Base-by-base conservation (phyloP, 2,329 filamentous ascomycete genomes). In the Colletotrichum graminicola region DNA sequence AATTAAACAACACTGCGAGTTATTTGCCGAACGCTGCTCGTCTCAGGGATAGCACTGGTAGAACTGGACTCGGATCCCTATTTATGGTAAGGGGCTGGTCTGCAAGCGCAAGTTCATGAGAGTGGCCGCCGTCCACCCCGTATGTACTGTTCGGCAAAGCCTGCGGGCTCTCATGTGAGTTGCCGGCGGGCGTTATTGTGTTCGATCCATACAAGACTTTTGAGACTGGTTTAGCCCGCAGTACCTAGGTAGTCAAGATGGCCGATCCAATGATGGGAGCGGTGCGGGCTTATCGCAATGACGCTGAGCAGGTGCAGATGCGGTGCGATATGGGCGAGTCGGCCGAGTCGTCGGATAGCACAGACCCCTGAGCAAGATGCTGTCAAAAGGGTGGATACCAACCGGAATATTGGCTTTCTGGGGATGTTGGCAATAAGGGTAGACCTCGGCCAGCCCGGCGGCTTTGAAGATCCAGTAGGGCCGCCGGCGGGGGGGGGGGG, bases 391-490 rank as follows among this genome's bases (percentile, higher is more conserved):
- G 43, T 47, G 43, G 59, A 34, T 51, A 64, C 63, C 34, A 47
- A 21, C 45, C 41, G 54, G 26, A 45, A 26, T 12, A 65, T 61
- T 71, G 59, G 59, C 65, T 64, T 56, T 59, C 51, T 41, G 67
- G 52, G 49, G 26, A 56, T 45, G 60, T 59, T 64, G 54, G 21
- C 52, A 51, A 57, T 51, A 43, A 43, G 54, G 26, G 34, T 41
- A 66, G 67, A 52, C 51, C 68, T 68, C 69, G 69, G 69, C 51
- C 65, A 64, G 69, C 64, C 65, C 65, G 65, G 69, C 59, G 69
- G 69, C 69, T 63, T 47, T 55, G 45, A 54, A 39, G 65, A 34
- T 36, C 29, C 43, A 32, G 47, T 32, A 71, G 54, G 54, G 65
- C 66, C 69, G 54, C 59, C 69, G 69, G 69, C 65, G 65, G n/a